A percentile compares a stretch with the other conserved stretches of the same genome.
Evolutionary conservation across 139 green algal genomes (phyloP).

Genomic region (Tetradesmus obliquus): DNA sequence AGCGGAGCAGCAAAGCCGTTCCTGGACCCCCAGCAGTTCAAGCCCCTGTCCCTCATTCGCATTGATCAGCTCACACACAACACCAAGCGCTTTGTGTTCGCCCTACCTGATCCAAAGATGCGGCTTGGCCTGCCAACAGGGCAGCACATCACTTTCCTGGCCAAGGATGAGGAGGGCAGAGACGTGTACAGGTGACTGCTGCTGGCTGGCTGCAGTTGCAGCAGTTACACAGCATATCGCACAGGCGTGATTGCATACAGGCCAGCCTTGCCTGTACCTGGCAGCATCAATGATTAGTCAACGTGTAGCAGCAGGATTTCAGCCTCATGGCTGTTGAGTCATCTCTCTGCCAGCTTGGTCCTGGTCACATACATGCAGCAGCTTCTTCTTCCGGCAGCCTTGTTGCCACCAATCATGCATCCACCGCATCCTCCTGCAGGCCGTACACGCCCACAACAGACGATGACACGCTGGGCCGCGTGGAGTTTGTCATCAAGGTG

Average conservation of each 20-base stretch:
- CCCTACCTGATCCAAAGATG: conserved; percentile 70
- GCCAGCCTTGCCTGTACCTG: background rate
- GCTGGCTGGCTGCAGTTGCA: background rate
- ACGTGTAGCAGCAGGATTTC: background rate
- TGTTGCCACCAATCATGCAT: background rate
- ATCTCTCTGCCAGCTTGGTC: background rate
- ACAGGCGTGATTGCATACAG: background rate
- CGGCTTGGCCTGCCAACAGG: conserved; percentile 86
- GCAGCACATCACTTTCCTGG: conserved; percentile 87
- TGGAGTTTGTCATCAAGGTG: conserved; percentile 94
- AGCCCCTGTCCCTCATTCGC: conserved; percentile 55
- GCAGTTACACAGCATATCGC: background rate
- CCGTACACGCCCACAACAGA: conserved; percentile 86
- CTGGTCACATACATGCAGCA: background rate
- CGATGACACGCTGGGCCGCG: conserved; percentile 64
- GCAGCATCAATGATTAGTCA: background rate
- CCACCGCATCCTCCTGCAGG: conserved; percentile 18
- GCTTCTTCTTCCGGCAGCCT: background rate
- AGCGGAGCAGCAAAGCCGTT: conserved; percentile 57
- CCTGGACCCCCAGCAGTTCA: conserved; percentile 58
- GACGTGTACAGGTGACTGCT: conserved; percentile 62
- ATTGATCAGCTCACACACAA: conserved; percentile 76
- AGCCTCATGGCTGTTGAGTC: background rate
- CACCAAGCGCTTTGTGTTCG: conserved; percentile 76
- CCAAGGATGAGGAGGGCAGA: conserved; percentile 62